Evolutionary conservation across 768 basidiomycete genomes (phyloP).

Genomic region (Lentinula detonsa): DNA sequence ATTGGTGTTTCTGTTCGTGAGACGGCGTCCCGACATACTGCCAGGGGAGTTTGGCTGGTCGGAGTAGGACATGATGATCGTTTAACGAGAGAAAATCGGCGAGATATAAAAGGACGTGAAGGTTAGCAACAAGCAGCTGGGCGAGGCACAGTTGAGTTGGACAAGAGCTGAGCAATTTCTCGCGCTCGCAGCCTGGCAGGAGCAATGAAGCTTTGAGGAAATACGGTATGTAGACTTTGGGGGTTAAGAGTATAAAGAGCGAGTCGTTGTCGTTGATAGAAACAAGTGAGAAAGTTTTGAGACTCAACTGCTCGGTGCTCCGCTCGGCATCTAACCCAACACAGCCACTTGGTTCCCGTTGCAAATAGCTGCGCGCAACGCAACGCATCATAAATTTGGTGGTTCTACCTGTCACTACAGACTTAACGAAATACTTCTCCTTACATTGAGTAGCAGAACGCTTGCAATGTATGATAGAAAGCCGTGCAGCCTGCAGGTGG

Average conservation of each 20-base stretch:
- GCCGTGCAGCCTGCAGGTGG: no score
- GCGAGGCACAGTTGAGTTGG: constrained; percentile 11
- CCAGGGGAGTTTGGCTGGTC: constrained; percentile 59
- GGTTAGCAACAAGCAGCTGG: constrained; percentile 12
- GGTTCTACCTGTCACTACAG: not conserved
- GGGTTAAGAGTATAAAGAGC: constrained; percentile 29
- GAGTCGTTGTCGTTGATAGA: constrained; percentile 11
- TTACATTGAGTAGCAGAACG: no score
- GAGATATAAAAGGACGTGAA: constrained; percentile 9
- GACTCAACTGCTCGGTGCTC: not conserved
- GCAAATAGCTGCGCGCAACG: no score
- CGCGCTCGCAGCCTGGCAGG: constrained; percentile 32
- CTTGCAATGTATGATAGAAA: no score
- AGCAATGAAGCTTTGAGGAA: constrained; percentile 16
- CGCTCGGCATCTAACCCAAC: not conserved
- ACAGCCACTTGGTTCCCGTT: not conserved
- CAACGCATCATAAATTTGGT: no score
- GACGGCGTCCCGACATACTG: constrained; percentile 62
- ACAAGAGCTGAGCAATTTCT: constrained; percentile 28
- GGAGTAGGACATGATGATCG: constrained; percentile 53
- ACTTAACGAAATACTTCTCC: not conserved
- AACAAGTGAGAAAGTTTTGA: not conserved
- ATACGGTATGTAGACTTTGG: constrained; percentile 13
- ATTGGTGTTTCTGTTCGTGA: constrained; percentile 92
- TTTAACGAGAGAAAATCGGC: constrained; percentile 21